Base-by-base conservation (phyloP, 1,284 basidiomycete species). In the Cystobasidiaceae sp. region DNA sequence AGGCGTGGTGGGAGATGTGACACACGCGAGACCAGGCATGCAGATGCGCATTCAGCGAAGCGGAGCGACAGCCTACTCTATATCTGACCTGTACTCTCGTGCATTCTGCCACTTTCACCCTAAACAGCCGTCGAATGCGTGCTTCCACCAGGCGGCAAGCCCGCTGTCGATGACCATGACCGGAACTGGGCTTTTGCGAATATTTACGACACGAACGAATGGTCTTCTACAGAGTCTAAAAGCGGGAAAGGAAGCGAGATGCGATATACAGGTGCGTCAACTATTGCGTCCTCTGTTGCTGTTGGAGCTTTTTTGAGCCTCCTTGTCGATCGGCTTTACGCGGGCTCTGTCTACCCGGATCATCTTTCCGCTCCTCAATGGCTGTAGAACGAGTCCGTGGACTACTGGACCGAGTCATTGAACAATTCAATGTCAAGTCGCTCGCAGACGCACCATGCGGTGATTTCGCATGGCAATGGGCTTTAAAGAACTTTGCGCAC, bases 191-290 rank as follows among this genome's bases (percentile, higher is more conserved):
- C 54, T 41, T 56, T 59, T 19, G 45, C 45, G 17, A 43, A 59
- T 21, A 49, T 59, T 30, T 59, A 48, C 45, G 30, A 59, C 21
- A 33, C 56, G 19, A 59, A 59, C 33, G 56, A 59, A 39, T 59
- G 56, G 56, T 33, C 28, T 27, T 46, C 44, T 6, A 39, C 56
- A 8, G 56, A 59, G 28, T 30, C 25, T 15, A 46, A 59, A 32
- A 48, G 44, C 33, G 56, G 56, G 7, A 59, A 59, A 39, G 56
- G 56, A 7, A 48, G 44, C 33, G 45, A 46, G 44, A 46, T 59
- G 44, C 43, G 45, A 7, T 59, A 59, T 39, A 59, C 56, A 19
- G 56, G 44, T 59, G 54, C 28, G 54, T 37, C 11, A 1, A 17
- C 11, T 28, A 13, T 15, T 3, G 9, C 3, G 23, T 8, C 27